Conservation (phyloP, 2,329 filamentous ascomycete species). For the Tolypocladium ovalisporum region DNA sequence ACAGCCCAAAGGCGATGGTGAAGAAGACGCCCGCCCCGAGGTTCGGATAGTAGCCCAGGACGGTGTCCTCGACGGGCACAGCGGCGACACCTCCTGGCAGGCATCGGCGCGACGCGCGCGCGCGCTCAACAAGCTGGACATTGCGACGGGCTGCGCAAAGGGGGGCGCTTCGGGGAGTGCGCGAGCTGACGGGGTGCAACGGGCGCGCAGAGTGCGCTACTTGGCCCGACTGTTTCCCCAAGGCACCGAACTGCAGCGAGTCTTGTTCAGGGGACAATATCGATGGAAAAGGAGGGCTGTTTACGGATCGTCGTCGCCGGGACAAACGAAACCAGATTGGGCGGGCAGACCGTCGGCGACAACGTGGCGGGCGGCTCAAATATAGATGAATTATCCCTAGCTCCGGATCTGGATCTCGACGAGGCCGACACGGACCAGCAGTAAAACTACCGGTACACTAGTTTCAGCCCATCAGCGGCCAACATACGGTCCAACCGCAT, state of each 20-base stretch:
- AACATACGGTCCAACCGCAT: background rate
- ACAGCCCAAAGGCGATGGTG: conserved; percentile 35
- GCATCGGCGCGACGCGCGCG: conserved; percentile 10
- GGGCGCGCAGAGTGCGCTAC: background rate
- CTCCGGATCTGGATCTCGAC: background rate
- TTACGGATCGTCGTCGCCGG: background rate
- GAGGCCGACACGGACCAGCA: background rate
- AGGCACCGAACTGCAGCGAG: background rate
- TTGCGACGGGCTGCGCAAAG: background rate
- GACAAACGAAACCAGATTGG: background rate
- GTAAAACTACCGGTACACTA: background rate
- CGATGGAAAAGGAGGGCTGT: background rate
- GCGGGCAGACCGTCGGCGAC: background rate
- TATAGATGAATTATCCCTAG: background rate
- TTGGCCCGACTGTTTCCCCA: background rate
- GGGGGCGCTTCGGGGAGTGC: background rate
- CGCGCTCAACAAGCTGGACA: conserved; percentile 4
- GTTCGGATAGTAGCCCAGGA: conserved; percentile 46
- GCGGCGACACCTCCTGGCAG: conserved; percentile 22
- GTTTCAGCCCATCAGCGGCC: background rate
- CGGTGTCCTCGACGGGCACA: conserved; percentile 41
- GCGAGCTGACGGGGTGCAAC: background rate
- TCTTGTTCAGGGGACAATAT: background rate
- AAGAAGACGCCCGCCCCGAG: conserved; percentile 45
- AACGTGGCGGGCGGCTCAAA: background rate